Evolutionary conservation across 805 yeast species (phyloP).

Genomic region (Candida ortonii): DNA sequence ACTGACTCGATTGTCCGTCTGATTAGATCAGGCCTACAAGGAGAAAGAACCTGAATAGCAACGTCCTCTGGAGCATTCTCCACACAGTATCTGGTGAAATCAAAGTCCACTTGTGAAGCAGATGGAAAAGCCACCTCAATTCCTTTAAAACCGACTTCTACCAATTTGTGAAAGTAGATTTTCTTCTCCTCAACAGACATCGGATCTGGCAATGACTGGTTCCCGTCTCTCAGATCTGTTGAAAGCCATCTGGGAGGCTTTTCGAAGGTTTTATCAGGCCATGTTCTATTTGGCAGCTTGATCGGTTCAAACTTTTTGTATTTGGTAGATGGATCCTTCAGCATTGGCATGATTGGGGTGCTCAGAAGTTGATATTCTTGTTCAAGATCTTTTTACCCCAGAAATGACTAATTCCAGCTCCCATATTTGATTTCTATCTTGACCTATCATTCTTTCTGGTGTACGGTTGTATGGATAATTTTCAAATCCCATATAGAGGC

Average conservation of each 20-base stretch:
- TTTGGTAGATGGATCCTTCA: slow-evolving; percentile 64
- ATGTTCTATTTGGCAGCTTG: slow-evolving; percentile 56
- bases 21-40: slow-evolving; percentile 69
- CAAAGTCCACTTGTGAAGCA: slow-evolving; percentile 80
- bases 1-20: slow-evolving; percentile 72
- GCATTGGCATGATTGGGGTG: slow-evolving; percentile 39
- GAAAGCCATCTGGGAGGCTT: slow-evolving; percentile 81
- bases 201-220: slow-evolving; percentile 82
- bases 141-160: slow-evolving; percentile 75
- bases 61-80: slow-evolving; percentile 81
- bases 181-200: slow-evolving; percentile 74
- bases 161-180: slow-evolving; percentile 65
- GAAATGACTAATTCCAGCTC: too few species aligned
- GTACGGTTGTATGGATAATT: too few species aligned
- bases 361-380: background rate
- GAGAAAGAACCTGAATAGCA: slow-evolving; percentile 68
- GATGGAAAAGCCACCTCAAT: slow-evolving; percentile 80
- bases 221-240: slow-evolving; percentile 79
- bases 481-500: too few species aligned
- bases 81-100: slow-evolving; percentile 75
- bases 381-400: too few species aligned
- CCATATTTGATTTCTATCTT: too few species aligned
- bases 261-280: slow-evolving; percentile 66
- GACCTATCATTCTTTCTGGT: too few species aligned
- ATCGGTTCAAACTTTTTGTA: slow-evolving; percentile 56